Evolutionary conservation across 345 rosid genomes (phyloP).

Genomic region (Eucalyptus microcorys): DNA sequence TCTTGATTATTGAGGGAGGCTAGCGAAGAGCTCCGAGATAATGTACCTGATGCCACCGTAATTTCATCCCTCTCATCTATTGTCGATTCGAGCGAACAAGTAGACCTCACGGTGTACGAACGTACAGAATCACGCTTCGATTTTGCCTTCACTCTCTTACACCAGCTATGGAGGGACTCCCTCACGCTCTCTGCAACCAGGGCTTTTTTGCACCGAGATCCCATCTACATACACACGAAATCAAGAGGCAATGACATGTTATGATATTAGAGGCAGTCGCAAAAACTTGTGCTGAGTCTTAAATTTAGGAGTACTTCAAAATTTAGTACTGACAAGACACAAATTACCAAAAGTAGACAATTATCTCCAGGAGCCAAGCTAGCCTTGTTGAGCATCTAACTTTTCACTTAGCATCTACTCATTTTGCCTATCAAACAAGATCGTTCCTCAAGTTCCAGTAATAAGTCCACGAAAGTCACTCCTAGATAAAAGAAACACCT

Average conservation of each 20-base stretch:
- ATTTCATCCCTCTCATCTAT: constrained; percentile 74
- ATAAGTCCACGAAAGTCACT: not conserved
- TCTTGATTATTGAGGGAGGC: constrained; percentile 57
- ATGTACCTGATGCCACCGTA: constrained; percentile 60
- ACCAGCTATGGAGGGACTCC: constrained; percentile 93
- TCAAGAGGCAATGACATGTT: not conserved
- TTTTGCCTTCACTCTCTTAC: constrained; percentile 69
- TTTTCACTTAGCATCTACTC: not conserved
- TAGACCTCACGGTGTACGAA: constrained; percentile 54
- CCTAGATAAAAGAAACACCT: not conserved
- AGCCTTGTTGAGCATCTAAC: not conserved
- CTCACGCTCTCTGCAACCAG: constrained; percentile 78
- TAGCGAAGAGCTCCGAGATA: constrained; percentile 62
- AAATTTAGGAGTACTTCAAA: not conserved
- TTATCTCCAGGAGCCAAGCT: not conserved
- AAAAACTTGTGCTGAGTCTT: not conserved
- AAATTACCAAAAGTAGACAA: not conserved
- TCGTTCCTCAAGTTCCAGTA: not conserved
- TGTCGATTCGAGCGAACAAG: constrained; percentile 64
- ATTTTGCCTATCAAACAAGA: not conserved
- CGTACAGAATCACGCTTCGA: constrained; percentile 40
- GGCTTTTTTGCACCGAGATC: constrained; percentile 71
- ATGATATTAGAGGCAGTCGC: not conserved
- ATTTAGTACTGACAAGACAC: not conserved
- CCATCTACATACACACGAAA: constrained; percentile 37